phyloP scores from a whole-genome alignment of 257 asterid genomes.

The Verbena officinalis region DNA sequence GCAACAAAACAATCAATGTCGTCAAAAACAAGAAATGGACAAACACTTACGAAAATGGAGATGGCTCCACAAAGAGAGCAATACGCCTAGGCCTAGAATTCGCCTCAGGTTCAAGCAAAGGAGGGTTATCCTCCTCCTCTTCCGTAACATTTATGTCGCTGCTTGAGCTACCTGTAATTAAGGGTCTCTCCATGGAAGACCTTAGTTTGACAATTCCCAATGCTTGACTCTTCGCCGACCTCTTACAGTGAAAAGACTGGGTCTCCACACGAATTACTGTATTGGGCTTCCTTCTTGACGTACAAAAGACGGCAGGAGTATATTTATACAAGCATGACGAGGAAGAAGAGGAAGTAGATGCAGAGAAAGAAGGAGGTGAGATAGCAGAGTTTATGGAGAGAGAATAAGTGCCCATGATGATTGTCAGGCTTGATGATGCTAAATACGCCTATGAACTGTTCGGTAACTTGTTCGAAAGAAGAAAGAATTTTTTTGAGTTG shows the following conservation, averaged over 20 bases:
- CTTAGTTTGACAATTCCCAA: conserved; percentile 33
- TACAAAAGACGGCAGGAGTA: conserved; percentile 33
- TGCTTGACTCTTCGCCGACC: conserved; percentile 14
- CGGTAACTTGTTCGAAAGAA: background rate
- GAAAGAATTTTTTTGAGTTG: background rate
- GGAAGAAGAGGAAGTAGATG: conserved; percentile 31
- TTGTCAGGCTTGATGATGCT: conserved; percentile 21
- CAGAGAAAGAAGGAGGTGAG: conserved; percentile 44
- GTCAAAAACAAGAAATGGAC: conserved; percentile 16
- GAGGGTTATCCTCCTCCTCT: conserved; percentile 65
- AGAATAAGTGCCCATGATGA: conserved; percentile 47
- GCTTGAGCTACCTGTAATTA: conserved; percentile 39
- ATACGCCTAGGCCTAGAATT: conserved; percentile 78
- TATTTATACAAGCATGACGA: conserved; percentile 15
- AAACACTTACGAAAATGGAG: conserved; percentile 94
- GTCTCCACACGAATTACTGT: conserved; percentile 35
- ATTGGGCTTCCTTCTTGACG: conserved; percentile 46
- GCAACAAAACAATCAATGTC: conserved; percentile 5
- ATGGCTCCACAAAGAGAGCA: conserved; percentile 97
- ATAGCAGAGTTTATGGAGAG: conserved; percentile 48
- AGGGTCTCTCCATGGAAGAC: conserved; percentile 32
- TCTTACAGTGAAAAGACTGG: conserved; percentile 25
- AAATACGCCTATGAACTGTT: conserved; percentile 14
- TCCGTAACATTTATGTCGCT: conserved; percentile 47
- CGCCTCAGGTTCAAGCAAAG: conserved; percentile 61